These are phyloP conservation scores for Dryadomyces quercus-mongolicae DNA, from an alignment of 2,329 filamentous ascomycete species.

Conservation along the genomic window DNA sequence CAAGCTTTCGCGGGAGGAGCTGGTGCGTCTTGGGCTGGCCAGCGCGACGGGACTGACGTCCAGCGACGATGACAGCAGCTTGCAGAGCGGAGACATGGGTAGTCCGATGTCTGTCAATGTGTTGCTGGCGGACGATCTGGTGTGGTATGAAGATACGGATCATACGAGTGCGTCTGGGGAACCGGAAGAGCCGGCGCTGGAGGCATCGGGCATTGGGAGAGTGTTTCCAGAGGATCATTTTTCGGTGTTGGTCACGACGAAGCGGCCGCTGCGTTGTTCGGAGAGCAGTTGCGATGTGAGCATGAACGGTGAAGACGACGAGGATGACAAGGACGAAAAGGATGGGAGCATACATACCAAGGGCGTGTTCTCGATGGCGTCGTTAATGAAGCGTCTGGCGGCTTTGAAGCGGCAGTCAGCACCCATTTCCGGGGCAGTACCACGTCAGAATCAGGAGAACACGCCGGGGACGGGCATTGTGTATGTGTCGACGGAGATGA, in stretches of 20 bases:
- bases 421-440: conserved; percentile 4
- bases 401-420: conserved; percentile 10
- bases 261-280: conserved; percentile 22
- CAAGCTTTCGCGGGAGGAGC: conserved; percentile 9
- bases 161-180: conserved; percentile 2
- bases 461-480: conserved; percentile 25
- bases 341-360: not conserved
- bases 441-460: not conserved
- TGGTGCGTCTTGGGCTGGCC: not conserved
- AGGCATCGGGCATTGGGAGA: conserved; percentile 47
- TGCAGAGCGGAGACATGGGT: not conserved
- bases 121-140: conserved; percentile 13
- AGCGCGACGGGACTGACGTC: not conserved
- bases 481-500: conserved; percentile 31
- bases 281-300: not conserved
- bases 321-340: not conserved
- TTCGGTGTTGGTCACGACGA: conserved; percentile 40
- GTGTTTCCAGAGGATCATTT: conserved; percentile 54
- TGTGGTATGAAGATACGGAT: conserved; percentile 18
- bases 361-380: conserved; percentile 19
- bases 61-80: not conserved
- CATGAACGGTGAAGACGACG: not conserved
- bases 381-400: conserved; percentile 29
- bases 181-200: conserved; percentile 38
- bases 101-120: not conserved